Evolutionary conservation across 148 eudicot species (phyloP).

Genomic region (Fagopyrum esculentum): DNA sequence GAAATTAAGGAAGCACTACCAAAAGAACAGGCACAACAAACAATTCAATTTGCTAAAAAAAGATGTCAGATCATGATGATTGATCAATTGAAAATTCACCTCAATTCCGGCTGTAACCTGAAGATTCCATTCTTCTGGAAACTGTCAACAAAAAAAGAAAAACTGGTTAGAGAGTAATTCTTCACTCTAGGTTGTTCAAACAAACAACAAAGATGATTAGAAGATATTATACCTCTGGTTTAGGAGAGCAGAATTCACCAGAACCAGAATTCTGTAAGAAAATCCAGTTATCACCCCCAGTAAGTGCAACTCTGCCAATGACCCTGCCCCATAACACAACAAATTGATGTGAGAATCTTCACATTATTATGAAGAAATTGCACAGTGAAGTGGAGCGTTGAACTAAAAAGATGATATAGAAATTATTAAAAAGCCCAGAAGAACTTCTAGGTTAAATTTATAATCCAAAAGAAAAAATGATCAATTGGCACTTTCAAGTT

Average conservation of each 20-base stretch:
- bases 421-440: not conserved
- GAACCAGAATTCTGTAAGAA: conserved; percentile 31
- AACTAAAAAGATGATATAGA: not conserved
- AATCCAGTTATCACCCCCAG: conserved; percentile 48
- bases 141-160: conserved; percentile 28
- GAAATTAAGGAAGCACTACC: not conserved
- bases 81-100: conserved; percentile 29
- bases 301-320: conserved; percentile 54
- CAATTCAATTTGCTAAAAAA: not conserved
- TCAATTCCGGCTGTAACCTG: conserved; percentile 59
- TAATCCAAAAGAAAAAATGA: not conserved
- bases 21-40: not conserved
- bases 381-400: not conserved
- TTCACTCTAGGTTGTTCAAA: not conserved
- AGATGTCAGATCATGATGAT: not conserved
- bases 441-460: not conserved
- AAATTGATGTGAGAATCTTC: conserved; percentile 3
- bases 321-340: conserved; percentile 32
- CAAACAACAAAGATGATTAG: not conserved
- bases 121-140: conserved; percentile 60
- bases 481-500: not conserved
- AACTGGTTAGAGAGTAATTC: not conserved
- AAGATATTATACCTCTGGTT: conserved; percentile 34
- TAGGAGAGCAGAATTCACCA: conserved; percentile 23
- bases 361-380: not conserved